phyloP scores from a whole-genome alignment of 805 yeast species.

The Ogataea ramenticola region DNA sequence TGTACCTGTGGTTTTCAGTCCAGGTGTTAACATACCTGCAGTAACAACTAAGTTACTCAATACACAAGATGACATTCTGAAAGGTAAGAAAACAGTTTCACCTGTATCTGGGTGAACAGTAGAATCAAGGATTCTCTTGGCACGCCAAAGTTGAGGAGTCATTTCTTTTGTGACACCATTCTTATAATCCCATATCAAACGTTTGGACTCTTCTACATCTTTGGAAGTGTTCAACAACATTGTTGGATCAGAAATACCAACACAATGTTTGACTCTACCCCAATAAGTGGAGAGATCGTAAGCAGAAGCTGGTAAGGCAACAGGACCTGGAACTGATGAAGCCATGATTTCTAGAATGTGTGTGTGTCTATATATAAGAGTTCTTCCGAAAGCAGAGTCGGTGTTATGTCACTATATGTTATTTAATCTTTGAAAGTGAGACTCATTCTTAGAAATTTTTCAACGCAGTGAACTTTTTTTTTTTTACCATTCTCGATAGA shows the following conservation, averaged over 20 bases:
- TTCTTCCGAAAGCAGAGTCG: no score
- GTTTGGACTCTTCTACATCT: conserved; percentile 59
- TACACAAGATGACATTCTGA: conserved; percentile 96
- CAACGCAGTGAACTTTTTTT: no score
- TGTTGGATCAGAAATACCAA: conserved; percentile 86
- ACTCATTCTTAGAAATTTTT: no score
- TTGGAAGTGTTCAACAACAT: conserved; percentile 69
- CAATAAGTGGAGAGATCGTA: conserved; percentile 77
- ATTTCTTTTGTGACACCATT: conserved; percentile 58
- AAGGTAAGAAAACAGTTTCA: conserved; percentile 85
- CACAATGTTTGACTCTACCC: conserved; percentile 94
- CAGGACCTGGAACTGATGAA: conserved; percentile 77
- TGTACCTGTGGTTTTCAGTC: conserved; percentile 83
- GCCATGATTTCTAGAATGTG: no score
- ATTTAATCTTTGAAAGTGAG: no score
- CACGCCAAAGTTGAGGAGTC: conserved; percentile 82
- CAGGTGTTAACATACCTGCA: conserved; percentile 96
- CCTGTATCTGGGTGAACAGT: conserved; percentile 97
- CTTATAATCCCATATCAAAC: conserved; percentile 61
- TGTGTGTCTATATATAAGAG: no score
- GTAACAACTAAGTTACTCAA: conserved; percentile 90
- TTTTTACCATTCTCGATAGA: no score
- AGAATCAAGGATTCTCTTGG: conserved; percentile 82
- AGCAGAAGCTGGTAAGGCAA: conserved; percentile 70
- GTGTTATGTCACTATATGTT: no score